Base-by-base conservation (phyloP, 192 early-diverging fungal species). In the Coemansia guatemalensis region DNA sequence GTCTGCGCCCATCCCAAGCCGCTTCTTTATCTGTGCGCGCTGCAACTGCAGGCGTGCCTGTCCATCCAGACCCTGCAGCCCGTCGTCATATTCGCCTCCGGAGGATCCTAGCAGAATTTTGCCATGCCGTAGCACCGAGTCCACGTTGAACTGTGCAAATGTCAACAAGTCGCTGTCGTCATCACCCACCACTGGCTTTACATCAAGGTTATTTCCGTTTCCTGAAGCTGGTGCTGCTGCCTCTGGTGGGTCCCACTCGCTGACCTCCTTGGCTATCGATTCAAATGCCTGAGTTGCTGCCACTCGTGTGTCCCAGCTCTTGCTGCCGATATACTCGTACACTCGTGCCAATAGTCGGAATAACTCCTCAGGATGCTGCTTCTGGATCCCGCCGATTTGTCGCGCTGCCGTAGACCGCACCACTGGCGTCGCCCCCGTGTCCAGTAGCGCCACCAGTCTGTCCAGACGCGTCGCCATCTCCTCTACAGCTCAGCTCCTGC, bases 301-400 rank as follows among this genome's bases (percentile, higher is more conserved):
- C 32, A 90, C 86, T 4, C 97, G 93, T 17, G 96, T 96, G 51
- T 94, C 95, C 97, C 97, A 99, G 64, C 85, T 86, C 69, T 89
- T 89, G 71, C 89, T 94, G 29, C 94, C 84, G 2, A 99, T 74
- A 64, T 95, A 90, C 27, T 64, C 72, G 68, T 80, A 65, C 14
- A 73, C 73, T 39, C 82, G 68, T 51, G 83, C 85, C 29, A 99
- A 82, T 8, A 99, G 84, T 52, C 87, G 87, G 69, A 90, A 93
- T 24, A 98, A 84, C 70, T 99, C 95, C 66, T 92, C 85, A 1
- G 95, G 96, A 56, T 98, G 92, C 65, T 95, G 92, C 60, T 87
- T 88, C 75, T 97, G 95, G 56, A 97, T 91, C 47, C 94, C 92
- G 20, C 95, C 97, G 48, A 99, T 81, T 71, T 99, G 97, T 55